phyloP scores from a whole-genome alignment of 768 basidiomycete genomes.

The Lanmaoa pseudosensibilis region DNA sequence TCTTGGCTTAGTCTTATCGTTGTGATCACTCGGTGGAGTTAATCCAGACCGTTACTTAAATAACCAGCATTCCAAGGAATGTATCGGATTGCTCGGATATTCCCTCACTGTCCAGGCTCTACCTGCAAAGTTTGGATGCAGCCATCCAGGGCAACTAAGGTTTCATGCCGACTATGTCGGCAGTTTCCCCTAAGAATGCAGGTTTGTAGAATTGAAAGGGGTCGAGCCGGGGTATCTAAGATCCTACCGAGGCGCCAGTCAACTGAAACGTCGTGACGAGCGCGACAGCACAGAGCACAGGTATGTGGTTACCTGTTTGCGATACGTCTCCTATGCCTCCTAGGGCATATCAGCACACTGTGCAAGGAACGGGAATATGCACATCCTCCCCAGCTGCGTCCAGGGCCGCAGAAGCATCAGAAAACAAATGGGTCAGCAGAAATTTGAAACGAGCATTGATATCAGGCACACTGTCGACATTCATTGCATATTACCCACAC shows the following conservation, averaged over 20 bases:
- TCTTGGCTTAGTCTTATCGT: conserved; percentile 5
- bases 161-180: conserved; percentile 1
- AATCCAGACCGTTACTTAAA: neutral
- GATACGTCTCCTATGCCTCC: too few species aligned
- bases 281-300: neutral
- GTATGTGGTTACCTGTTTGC: neutral
- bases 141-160: conserved; percentile 7
- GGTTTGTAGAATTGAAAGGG: neutral
- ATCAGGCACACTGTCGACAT: neutral
- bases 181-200: neutral
- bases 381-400: neutral
- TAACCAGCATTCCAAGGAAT: neutral
- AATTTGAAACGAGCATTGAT: neutral
- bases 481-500: neutral
- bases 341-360: too few species aligned
- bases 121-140: neutral
- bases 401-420: neutral
- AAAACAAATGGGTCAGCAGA: neutral
- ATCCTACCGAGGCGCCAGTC: neutral
- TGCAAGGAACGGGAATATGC: neutral
- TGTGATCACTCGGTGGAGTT: conserved; percentile 8
- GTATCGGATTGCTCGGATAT: neutral
- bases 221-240: neutral
- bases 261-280: neutral
- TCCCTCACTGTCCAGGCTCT: neutral